These are phyloP conservation scores for Botryotinia globosa DNA, from an alignment of 2,329 filamentous ascomycete species.

Conservation along the genomic window DNA sequence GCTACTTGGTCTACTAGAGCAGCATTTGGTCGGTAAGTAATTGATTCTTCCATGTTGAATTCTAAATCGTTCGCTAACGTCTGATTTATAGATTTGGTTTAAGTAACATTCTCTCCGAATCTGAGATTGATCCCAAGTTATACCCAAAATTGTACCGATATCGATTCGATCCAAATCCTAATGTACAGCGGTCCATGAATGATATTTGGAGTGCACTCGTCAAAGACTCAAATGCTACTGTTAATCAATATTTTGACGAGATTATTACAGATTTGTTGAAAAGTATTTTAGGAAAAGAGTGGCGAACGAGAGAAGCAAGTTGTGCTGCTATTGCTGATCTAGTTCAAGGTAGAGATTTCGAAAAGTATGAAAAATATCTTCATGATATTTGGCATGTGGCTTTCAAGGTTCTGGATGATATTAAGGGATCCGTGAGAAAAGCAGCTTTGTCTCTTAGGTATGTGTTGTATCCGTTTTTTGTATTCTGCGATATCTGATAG, in stretches of 20 bases:
- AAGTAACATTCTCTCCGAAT: conserved; percentile 86
- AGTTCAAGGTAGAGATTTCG: conserved; percentile 73
- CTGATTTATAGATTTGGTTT: conserved; percentile 62
- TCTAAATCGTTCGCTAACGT: background rate
- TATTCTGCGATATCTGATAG: background rate
- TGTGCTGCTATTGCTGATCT: conserved; percentile 88
- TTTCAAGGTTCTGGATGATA: conserved; percentile 91
- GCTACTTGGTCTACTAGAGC: conserved; percentile 97
- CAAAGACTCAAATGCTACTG: conserved; percentile 74
- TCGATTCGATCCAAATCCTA: conserved; percentile 89
- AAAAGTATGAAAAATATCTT: conserved; percentile 80
- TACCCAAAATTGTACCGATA: conserved; percentile 95
- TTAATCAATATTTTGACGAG: conserved; percentile 79
- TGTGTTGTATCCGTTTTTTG: background rate
- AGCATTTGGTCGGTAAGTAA: conserved; percentile 69
- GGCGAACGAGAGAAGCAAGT: conserved; percentile 88
- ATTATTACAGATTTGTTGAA: conserved; percentile 86
- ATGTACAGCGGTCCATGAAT: conserved; percentile 93
- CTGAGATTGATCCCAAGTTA: conserved; percentile 83
- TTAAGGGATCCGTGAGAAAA: conserved; percentile 83
- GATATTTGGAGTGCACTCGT: conserved; percentile 97
- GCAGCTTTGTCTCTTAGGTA: conserved; percentile 68
- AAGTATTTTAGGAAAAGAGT: conserved; percentile 86
- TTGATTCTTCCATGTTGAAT: background rate
- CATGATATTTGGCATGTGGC: conserved; percentile 80